Evolutionary conservation across 768 basidiomycete species (phyloP).

Genomic region (Auricularia sp.): DNA sequence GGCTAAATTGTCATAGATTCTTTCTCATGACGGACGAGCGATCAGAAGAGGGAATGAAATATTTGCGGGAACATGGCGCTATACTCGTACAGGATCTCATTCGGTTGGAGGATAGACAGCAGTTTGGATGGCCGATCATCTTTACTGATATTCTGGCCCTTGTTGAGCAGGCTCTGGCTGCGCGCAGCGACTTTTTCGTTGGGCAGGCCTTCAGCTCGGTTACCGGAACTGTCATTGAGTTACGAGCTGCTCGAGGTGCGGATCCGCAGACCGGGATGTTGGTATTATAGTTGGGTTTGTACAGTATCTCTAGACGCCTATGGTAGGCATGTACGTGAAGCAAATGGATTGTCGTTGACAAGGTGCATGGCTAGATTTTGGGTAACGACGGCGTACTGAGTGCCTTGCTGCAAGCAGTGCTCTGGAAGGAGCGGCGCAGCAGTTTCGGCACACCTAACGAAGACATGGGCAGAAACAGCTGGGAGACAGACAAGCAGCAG

Average conservation of each 20-base stretch:
- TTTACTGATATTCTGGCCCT: conserved; percentile 17
- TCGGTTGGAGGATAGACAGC: conserved; percentile 12
- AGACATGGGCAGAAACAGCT: too few relatives aligned
- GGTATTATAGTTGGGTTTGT: not conserved
- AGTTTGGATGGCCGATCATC: conserved; percentile 15
- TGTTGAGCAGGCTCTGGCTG: conserved; percentile 11
- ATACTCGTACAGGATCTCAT: conserved; percentile 16
- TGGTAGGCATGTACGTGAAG: too few relatives aligned
- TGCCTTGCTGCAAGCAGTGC: too few relatives aligned
- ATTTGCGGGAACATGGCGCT: conserved; percentile 12
- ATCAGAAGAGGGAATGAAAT: conserved; percentile 9
- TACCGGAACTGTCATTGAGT: not conserved
- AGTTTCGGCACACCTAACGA: too few relatives aligned
- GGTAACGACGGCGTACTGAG: too few relatives aligned
- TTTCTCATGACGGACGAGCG: conserved; percentile 21
- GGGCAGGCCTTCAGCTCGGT: not conserved
- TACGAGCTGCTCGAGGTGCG: not conserved
- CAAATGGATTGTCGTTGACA: too few relatives aligned
- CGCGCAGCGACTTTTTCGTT: not conserved
- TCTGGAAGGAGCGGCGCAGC: too few relatives aligned
- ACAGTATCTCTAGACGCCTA: too few relatives aligned
- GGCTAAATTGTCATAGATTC: conserved; percentile 9
- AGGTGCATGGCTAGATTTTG: too few relatives aligned
- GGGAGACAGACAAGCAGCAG: too few relatives aligned
- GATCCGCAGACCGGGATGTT: not conserved